Conservation (phyloP, 441 rosid species). For the Populus tomentosa region DNA sequence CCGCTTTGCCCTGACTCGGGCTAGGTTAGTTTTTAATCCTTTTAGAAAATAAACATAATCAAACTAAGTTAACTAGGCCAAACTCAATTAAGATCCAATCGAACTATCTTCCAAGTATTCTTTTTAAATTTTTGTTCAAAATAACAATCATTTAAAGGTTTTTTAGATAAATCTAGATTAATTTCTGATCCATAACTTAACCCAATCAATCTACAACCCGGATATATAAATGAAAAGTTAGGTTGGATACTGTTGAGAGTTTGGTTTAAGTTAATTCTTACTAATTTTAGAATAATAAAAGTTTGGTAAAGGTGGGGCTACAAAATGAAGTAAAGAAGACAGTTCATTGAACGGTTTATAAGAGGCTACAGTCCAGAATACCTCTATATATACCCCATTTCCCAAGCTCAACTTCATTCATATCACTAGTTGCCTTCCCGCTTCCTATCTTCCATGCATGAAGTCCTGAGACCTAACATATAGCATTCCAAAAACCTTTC, state of each 20-base stretch:
- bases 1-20: too few species aligned
- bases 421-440: not conserved
- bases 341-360: not conserved
- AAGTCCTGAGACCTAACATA: not conserved
- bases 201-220: too few species aligned
- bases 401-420: not conserved
- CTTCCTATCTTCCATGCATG: not conserved
- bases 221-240: too few species aligned
- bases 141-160: fast-evolving
- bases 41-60: too few species aligned
- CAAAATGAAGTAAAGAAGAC: not conserved
- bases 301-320: not conserved
- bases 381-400: not conserved
- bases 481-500: not conserved
- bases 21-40: too few species aligned
- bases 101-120: fast-evolving
- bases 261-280: too few species aligned
- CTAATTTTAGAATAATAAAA: not conserved
- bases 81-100: too few species aligned
- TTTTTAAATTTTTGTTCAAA: too few species aligned
- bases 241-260: too few species aligned
- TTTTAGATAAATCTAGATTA: too few species aligned
- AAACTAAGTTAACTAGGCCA: fast-evolving
- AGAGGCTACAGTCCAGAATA: not conserved
- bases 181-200: too few species aligned